Percentiles rank a stretch among this genome's conserved stretches.
These are phyloP conservation scores for Sporisorium graminicola DNA, from an alignment of 1,284 basidiomycete species.

Conservation along the genomic window DNA sequence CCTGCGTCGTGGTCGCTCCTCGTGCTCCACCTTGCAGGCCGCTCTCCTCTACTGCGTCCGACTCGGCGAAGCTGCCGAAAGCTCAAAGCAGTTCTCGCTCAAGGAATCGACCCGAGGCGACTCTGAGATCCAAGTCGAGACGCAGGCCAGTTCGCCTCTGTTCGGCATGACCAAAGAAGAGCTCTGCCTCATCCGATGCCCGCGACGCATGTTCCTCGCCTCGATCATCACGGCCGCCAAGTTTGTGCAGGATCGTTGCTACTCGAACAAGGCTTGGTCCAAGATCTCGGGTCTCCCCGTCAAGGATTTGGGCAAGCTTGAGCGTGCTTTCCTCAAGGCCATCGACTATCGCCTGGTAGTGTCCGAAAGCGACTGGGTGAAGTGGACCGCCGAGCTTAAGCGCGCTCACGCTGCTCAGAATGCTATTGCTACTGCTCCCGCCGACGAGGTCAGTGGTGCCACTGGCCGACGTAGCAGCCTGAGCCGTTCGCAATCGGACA, in stretches of 20 bases:
- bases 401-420: constrained; percentile 17
- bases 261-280: constrained; percentile 89
- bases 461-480: constrained; percentile 30
- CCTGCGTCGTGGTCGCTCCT: constrained; percentile 63
- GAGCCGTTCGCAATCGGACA: constrained; percentile 50
- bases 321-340: constrained; percentile 70
- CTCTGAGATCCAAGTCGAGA: constrained; percentile 18
- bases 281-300: constrained; percentile 74
- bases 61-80: constrained; percentile 43
- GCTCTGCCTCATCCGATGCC: constrained; percentile 73
- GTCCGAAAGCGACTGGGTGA: constrained; percentile 56
- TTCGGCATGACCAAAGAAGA: constrained; percentile 45
- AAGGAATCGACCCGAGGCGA: constrained; percentile 25
- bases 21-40: constrained; percentile 66
- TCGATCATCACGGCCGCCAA: constrained; percentile 89
- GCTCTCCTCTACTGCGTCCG: constrained; percentile 65
- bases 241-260: constrained; percentile 91
- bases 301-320: constrained; percentile 71
- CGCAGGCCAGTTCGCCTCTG: constrained; percentile 32
- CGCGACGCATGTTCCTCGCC: constrained; percentile 86
- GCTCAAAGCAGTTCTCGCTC: constrained; percentile 22
- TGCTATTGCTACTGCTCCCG: neutral
- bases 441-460: constrained; percentile 9
- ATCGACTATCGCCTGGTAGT: constrained; percentile 71
- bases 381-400: constrained; percentile 60